Conservation (phyloP, 495 filamentous ascomycete species). For the Penicillium taxi region DNA sequence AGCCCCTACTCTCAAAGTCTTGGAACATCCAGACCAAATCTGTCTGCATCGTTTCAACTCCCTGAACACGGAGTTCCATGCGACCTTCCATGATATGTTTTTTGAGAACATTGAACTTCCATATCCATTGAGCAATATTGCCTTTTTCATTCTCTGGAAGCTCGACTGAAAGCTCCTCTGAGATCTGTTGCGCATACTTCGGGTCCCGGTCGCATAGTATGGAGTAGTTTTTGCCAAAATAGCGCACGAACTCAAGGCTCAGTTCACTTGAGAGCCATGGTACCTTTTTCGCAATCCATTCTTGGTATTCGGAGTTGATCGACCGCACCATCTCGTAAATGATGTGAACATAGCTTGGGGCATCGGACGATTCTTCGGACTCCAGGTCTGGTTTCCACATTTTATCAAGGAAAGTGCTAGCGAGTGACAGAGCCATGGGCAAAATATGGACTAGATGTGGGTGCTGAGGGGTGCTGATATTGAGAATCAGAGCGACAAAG, state of each 20-base stretch:
- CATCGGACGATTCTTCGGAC: conserved; percentile 13
- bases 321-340: conserved; percentile 23
- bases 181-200: conserved; percentile 22
- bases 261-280: conserved; percentile 31
- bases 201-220: conserved; percentile 16
- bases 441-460: background rate
- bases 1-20: conserved; percentile 40
- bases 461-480: no score
- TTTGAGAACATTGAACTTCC: conserved; percentile 62
- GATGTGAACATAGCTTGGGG: conserved; percentile 11
- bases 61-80: conserved; percentile 79
- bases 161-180: conserved; percentile 30
- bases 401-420: no score
- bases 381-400: no score
- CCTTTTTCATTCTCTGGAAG: conserved; percentile 32
- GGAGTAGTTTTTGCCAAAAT: conserved; percentile 20
- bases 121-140: conserved; percentile 48
- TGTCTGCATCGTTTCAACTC: conserved; percentile 60
- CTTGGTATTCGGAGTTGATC: conserved; percentile 29
- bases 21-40: conserved; percentile 60
- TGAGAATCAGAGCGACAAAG: no score
- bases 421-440: no score
- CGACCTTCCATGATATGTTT: conserved; percentile 72
- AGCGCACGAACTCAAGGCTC: conserved; percentile 25
- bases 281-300: conserved; percentile 32